Percentiles rank a stretch among this genome's conserved stretches.
These are phyloP conservation scores for Delphinella strobiligena DNA, from an alignment of 2,329 filamentous ascomycete species.

Conservation along the genomic window DNA sequence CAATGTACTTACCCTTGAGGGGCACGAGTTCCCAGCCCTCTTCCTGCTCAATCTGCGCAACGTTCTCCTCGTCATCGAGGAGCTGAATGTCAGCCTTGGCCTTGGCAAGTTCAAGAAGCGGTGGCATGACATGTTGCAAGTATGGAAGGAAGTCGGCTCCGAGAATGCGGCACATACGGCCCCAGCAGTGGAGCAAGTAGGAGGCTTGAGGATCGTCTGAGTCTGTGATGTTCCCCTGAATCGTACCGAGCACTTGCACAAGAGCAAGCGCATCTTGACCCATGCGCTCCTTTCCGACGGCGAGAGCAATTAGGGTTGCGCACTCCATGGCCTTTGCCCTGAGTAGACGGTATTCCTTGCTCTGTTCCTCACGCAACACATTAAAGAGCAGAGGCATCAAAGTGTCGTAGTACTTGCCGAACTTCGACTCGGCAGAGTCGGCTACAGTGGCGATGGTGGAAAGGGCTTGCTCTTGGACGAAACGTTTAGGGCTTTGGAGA, in stretches of 20 bases:
- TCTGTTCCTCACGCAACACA: constrained; percentile 78
- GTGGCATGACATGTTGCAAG: constrained; percentile 86
- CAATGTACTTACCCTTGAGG: constrained; percentile 94
- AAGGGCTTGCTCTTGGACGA: constrained; percentile 92
- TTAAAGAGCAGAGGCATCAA: constrained; percentile 91
- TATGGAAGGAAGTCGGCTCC: constrained; percentile 86
- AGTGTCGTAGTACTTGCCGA: constrained; percentile 88
- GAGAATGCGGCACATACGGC: constrained; percentile 92
- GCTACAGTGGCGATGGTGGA: constrained; percentile 98
- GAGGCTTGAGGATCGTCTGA: constrained; percentile 91
- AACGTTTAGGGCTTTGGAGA: constrained; percentile 82
- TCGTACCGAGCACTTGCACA: constrained; percentile 74
- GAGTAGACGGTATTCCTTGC: constrained; percentile 83
- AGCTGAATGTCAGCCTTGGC: constrained; percentile 97
- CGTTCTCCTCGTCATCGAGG: constrained; percentile 87
- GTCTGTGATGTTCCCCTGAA: constrained; percentile 78
- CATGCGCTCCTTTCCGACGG: constrained; percentile 87
- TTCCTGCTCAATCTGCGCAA: constrained; percentile 83
- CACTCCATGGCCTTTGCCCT: constrained; percentile 99
- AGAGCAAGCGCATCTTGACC: constrained; percentile 76
- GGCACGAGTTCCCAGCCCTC: constrained; percentile 97
- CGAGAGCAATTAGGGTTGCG: constrained; percentile 86
- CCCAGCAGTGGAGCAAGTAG: constrained; percentile 98
- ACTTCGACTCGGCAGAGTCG: constrained; percentile 92
- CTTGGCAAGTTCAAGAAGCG: constrained; percentile 76